Evolutionary conservation across 1,284 basidiomycete genomes (phyloP), one percentile per base, ranked within the genome.

Genomic region (Coniophora puteana): DNA sequence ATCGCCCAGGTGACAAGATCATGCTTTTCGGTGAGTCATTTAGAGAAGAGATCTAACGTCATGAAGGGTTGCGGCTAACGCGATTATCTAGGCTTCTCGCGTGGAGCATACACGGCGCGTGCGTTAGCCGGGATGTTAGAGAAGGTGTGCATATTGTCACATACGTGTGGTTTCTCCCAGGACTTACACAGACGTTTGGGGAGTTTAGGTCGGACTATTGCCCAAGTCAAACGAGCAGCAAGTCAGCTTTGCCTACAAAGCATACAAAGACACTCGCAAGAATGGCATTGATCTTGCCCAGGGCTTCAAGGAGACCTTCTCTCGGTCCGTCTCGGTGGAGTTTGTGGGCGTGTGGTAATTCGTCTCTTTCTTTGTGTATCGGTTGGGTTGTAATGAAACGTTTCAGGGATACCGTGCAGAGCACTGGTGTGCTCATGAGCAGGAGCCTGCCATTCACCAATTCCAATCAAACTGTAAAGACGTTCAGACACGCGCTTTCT

Each of bases 81-180:
- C 7, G 41, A n/a, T n/a, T n/a, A n/a, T n/a, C n/a, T n/a, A 80
- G 80, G 83, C 1, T 89, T 89, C 53, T 86, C 82, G 38, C 74
- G 85, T 22, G 85, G 85, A 3, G 82, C 87, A 11, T 89, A 88
- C 51, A 87, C 82, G 4, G 86, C 85, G 22, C 70, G 85, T 27
- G 83, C 83, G 8, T 65, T 89, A 18, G 86, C 78, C 23, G 85
- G 86, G 11, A 74, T 83, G 61, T 57, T 80, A 17, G 49, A 63
- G 46, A 80, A 65, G 59, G 74, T 72, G 37, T 38, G 43, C 37
- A 6, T 7, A 21, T 13, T 26, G 8, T 14, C 4, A 29, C 4
- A 41, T 7, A 21, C 12, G 24, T 30, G 26, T 37, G 8, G 11
- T 41, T 12, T 23, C 10, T 13, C 6, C 20, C 24, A 12, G 29